Percentiles rank a stretch among this genome's conserved stretches.
Evolutionary conservation across 2,329 filamentous ascomycete species (phyloP).

Genomic region (Fusarium nodosum): DNA sequence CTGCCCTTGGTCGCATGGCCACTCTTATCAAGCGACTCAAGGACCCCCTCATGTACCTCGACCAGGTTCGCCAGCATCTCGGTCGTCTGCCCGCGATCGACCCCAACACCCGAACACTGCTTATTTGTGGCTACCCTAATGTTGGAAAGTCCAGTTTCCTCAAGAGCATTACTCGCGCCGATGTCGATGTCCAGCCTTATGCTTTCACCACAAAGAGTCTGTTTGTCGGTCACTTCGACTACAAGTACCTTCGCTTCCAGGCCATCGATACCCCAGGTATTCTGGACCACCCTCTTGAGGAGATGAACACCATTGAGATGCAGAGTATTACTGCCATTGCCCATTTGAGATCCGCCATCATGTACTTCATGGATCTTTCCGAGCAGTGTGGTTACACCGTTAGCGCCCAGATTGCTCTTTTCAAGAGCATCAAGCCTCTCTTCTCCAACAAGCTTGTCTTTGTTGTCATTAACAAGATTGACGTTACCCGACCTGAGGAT

Average conservation of each 20-base stretch:
- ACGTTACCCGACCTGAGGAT: conserved; percentile 89
- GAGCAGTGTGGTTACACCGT: conserved; percentile 98
- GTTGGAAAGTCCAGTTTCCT: conserved; percentile 98
- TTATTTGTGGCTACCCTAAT: conserved; percentile 98
- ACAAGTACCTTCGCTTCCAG: conserved; percentile 75
- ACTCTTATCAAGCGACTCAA: conserved; percentile 95
- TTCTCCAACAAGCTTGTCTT: conserved; percentile 99
- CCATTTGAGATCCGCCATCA: conserved; percentile 91
- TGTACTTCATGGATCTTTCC: conserved; percentile 98
- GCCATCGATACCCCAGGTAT: conserved; percentile 99
- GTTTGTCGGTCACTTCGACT: conserved; percentile 98
- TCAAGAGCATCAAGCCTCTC: conserved; percentile 95
- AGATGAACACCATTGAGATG: conserved; percentile 99
- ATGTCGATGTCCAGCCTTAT: conserved; percentile 97
- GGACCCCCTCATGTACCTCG: conserved; percentile 93
- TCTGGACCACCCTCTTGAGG: conserved; percentile 94
- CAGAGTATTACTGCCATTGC: conserved; percentile 97
- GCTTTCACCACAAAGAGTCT: conserved; percentile 98
- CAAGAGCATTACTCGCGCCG: conserved; percentile 89
- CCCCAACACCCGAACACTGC: conserved; percentile 93
- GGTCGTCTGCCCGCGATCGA: conserved; percentile 98
- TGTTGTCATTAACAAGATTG: conserved; percentile 98
- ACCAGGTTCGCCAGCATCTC: conserved; percentile 92
- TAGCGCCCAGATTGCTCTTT: conserved; percentile 91
- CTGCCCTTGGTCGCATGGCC: conserved; percentile 96